These are phyloP conservation scores for Cercospora sojina DNA, from an alignment of 2,329 filamentous ascomycete genomes.

Conservation along the genomic window DNA sequence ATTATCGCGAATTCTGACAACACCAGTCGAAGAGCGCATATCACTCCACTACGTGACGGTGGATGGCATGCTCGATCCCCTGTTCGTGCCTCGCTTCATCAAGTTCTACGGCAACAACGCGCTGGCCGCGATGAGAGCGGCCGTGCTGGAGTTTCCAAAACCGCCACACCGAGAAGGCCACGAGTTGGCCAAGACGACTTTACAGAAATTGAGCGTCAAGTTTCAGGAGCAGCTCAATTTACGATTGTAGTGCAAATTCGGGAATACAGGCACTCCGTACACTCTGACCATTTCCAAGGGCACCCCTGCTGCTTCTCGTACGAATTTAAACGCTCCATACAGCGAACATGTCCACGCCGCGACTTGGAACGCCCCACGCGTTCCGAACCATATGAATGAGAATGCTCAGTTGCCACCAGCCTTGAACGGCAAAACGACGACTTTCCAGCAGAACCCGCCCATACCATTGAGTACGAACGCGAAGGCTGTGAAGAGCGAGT, in stretches of 20 bases:
- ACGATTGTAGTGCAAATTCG: constrained; percentile 7
- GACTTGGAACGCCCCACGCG: not conserved
- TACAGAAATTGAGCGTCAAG: constrained; percentile 5
- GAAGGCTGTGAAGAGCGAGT: not conserved
- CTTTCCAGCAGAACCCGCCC: not conserved
- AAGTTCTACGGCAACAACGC: constrained; percentile 55
- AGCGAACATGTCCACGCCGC: not conserved
- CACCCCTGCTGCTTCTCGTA: not conserved
- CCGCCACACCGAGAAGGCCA: constrained; percentile 13
- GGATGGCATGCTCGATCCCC: constrained; percentile 58
- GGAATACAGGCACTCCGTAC: not conserved
- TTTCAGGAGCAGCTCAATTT: constrained; percentile 12
- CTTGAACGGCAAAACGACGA: not conserved
- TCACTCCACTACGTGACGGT: constrained; percentile 52
- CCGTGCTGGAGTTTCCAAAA: constrained; percentile 13
- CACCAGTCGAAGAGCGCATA: constrained; percentile 55
- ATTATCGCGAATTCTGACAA: constrained; percentile 73
- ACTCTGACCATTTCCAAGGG: not conserved
- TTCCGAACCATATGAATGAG: not conserved
- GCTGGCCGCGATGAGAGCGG: constrained; percentile 11
- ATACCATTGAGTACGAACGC: not conserved
- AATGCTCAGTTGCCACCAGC: not conserved
- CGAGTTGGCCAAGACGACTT: constrained; percentile 12
- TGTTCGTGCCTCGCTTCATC: constrained; percentile 69
- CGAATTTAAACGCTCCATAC: not conserved